A percentile compares a stretch with the other conserved stretches of the same genome.
phyloP scores from a whole-genome alignment of 257 asterid species.

The Phtheirospermum japonicum region DNA sequence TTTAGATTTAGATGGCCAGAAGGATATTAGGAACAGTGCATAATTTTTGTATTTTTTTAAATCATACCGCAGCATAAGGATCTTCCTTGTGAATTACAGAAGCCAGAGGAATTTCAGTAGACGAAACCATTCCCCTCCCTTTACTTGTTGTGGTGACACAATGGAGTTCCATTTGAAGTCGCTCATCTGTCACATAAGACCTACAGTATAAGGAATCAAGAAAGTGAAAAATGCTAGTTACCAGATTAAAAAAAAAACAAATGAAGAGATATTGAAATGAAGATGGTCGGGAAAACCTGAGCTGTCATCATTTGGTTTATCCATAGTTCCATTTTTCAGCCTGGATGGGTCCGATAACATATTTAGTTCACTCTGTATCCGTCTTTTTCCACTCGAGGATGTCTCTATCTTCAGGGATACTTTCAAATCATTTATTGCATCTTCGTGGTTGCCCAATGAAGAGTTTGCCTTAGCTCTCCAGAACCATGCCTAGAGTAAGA shows the following conservation, averaged over 20 bases:
- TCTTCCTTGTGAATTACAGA: slow-evolving; percentile 83
- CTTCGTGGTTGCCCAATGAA: slow-evolving; percentile 62
- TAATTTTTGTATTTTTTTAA: background rate
- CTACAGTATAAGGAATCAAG: slow-evolving; percentile 54
- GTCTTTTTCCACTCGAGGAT: slow-evolving; percentile 71
- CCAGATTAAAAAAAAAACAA: slow-evolving; percentile 18
- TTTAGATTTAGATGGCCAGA: background rate
- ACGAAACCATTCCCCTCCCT: slow-evolving; percentile 79
- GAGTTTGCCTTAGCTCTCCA: slow-evolving; percentile 84
- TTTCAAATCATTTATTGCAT: slow-evolving; percentile 62
- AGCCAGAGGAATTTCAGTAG: slow-evolving; percentile 53
- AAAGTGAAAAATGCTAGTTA: slow-evolving; percentile 35
- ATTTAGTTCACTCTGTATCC: slow-evolving; percentile 60
- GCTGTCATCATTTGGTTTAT: slow-evolving; percentile 35
- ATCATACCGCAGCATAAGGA: slow-evolving; percentile 85
- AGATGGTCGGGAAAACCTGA: slow-evolving; percentile 37
- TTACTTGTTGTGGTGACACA: slow-evolving; percentile 48
- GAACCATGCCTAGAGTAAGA: slow-evolving; percentile 73
- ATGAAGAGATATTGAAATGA: slow-evolving; percentile 21
- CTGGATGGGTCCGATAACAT: slow-evolving; percentile 35
- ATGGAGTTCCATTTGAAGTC: slow-evolving; percentile 43
- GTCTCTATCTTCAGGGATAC: slow-evolving; percentile 60
- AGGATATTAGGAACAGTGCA: slow-evolving; percentile 8
- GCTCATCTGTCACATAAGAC: slow-evolving; percentile 82
- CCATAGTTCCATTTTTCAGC: slow-evolving; percentile 30